Evolutionary conservation across 2,329 filamentous ascomycete species (phyloP), one percentile per base, ranked within the genome.

Genomic region (Diaporthe ilicicola): DNA sequence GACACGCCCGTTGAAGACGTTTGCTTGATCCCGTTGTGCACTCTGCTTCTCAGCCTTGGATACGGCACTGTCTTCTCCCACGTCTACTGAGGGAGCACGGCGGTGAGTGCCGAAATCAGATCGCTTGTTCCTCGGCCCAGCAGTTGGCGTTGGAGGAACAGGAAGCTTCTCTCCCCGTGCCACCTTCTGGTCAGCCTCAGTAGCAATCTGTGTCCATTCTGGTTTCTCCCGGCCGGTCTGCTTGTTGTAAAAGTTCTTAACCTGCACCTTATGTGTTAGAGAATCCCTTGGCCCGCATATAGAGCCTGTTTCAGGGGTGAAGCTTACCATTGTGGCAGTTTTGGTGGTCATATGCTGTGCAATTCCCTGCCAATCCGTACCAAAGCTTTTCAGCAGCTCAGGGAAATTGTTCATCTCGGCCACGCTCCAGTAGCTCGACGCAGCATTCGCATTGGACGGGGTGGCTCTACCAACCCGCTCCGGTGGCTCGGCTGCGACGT

Each of bases 401-500:
- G 91, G 90, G 80, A 96, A 96, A 76, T 95, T 93, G 56, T 87
- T 92, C 68, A 92, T 87, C 81, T 96, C 93, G 1, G 92, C 92
- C 27, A 95, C 93, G 76, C 93, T 95, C 93, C 93, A 96, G 79
- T 96, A 96, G 80, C 93, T 95, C 1, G 92, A 94, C 17, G 92
- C 89, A 74, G 91, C 68, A 24, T 90, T 69, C 83, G 82, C 27
- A 12, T 64, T 64, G 59, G 59, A 64, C 85, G 84, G 12, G 82
- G 80, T 71, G 87, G 88, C 32, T 73, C 76, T 53, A 42, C 71
- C 71, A 17, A 56, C 27, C 48, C 87, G 86, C 74, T 90, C 87
- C 44, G 81, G 79, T 48, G 53, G 66, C 64, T 72, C 71, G 13
- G 46, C 48, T 22, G 55, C 64, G n/a, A 55, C 55, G 34, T 59